These are phyloP conservation scores for Ophiostoma triangulosporum DNA, from an alignment of 2,329 filamentous ascomycete species.

Conservation along the genomic window DNA sequence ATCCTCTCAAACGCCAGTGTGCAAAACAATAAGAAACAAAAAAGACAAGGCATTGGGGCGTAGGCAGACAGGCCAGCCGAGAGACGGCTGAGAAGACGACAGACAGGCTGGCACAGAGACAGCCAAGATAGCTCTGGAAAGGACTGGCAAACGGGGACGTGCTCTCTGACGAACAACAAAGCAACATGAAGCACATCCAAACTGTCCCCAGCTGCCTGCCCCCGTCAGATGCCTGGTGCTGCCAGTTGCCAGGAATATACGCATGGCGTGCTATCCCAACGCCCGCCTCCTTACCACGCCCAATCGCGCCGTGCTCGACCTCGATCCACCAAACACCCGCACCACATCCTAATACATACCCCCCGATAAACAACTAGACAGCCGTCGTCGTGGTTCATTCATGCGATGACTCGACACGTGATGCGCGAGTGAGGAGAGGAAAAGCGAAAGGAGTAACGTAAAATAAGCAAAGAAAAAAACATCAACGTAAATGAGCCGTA, in stretches of 20 bases:
- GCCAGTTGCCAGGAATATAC: background rate
- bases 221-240: background rate
- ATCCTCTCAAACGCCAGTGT: conserved; percentile 15
- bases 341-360: background rate
- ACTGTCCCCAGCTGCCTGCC: background rate
- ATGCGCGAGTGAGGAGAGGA: background rate
- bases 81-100: no score
- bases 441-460: background rate
- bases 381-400: background rate
- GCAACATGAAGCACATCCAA: background rate
- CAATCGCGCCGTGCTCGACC: background rate
- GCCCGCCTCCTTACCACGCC: background rate
- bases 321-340: background rate
- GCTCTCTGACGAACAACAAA: background rate
- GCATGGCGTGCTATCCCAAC: background rate
- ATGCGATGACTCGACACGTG: background rate
- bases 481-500: conserved; percentile 2
- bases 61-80: background rate
- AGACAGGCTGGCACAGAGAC: background rate
- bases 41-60: conserved; percentile 8
- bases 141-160: no score
- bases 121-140: background rate
- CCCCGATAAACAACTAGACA: background rate
- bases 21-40: conserved; percentile 1
- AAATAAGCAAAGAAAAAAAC: background rate